Percentiles rank a stretch among this genome's conserved stretches.
These are phyloP conservation scores for Crithidia thermophila DNA, from an alignment of 208 protist genomes.

Conservation along the genomic window DNA sequence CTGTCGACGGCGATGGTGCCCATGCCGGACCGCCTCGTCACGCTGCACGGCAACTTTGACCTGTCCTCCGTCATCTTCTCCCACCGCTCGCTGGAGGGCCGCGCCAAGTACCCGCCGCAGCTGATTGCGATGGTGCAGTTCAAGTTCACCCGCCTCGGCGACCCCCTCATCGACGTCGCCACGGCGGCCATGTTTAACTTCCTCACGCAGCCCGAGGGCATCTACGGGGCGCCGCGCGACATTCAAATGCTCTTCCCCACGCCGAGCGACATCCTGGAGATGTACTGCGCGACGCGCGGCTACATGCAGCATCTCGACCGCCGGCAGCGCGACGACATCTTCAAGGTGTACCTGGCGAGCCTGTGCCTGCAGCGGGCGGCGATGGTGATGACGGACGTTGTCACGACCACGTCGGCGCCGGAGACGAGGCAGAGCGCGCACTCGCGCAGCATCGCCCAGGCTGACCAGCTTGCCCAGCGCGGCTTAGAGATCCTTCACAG, in stretches of 20 bases:
- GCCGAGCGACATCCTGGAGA: constrained; percentile 56
- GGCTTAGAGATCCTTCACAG: constrained; percentile 55
- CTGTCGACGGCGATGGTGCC: constrained; percentile 55
- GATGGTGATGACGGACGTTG: constrained; percentile 41
- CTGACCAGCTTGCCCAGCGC: constrained; percentile 56
- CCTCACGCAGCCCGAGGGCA: constrained; percentile 50
- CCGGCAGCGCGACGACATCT: constrained; percentile 60
- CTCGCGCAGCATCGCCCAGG: constrained; percentile 48
- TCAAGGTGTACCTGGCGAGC: constrained; percentile 71
- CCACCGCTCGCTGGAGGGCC: constrained; percentile 74
- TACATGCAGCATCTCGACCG: constrained; percentile 71
- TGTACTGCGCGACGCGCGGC: constrained; percentile 66
- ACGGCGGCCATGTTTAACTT: constrained; percentile 55
- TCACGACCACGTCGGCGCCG: neutral
- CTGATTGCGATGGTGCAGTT: constrained; percentile 60
- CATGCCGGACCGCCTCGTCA: constrained; percentile 49
- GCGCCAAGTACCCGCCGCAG: constrained; percentile 71
- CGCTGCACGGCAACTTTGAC: constrained; percentile 70
- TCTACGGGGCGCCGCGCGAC: constrained; percentile 45
- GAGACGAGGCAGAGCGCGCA: constrained; percentile 22
- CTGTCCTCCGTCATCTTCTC: constrained; percentile 62
- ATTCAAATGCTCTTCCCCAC: constrained; percentile 63
- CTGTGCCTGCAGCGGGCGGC: constrained; percentile 55
- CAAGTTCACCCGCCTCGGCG: constrained; percentile 47
- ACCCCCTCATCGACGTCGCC: constrained; percentile 75